These are phyloP conservation scores for Cyberlindnera amylophila DNA, from an alignment of 805 yeast species.

Conservation along the genomic window DNA sequence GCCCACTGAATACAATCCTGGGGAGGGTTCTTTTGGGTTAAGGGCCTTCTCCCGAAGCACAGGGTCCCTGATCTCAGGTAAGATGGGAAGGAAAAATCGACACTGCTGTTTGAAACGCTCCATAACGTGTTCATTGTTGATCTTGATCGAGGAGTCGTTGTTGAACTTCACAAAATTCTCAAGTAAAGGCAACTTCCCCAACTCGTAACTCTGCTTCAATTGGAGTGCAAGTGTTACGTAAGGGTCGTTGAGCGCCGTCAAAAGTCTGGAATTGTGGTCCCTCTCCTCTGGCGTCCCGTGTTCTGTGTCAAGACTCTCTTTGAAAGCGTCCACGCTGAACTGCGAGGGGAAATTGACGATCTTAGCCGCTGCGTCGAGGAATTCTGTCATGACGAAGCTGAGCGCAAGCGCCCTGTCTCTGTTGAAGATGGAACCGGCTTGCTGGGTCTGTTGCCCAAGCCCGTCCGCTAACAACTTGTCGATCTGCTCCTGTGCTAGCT, in stretches of 20 bases:
- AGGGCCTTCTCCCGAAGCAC: no score
- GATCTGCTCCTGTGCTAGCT: constrained; percentile 1
- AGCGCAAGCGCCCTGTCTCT: background rate
- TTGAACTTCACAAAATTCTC: background rate
- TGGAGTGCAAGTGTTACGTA: constrained; percentile 1
- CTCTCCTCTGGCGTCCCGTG: no score
- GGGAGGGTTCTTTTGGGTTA: no score
- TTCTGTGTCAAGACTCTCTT: background rate
- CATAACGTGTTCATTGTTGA: no score
- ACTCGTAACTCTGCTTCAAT: constrained; percentile 2
- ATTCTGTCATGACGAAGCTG: background rate
- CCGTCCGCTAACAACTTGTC: background rate
- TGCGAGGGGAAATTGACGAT: background rate
- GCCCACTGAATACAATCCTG: no score
- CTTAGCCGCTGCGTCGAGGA: background rate
- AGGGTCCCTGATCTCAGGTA: no score
- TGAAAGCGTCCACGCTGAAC: background rate
- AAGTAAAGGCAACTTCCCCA: background rate
- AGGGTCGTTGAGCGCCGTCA: constrained; percentile 3
- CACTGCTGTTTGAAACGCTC: no score
- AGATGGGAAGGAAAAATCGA: no score
- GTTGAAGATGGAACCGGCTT: background rate
- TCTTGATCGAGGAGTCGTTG: background rate
- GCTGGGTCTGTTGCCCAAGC: background rate
- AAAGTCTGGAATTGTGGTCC: no score